Conservation (phyloP, 208 protist species). For the Acanthamoeba royreba region DNA sequence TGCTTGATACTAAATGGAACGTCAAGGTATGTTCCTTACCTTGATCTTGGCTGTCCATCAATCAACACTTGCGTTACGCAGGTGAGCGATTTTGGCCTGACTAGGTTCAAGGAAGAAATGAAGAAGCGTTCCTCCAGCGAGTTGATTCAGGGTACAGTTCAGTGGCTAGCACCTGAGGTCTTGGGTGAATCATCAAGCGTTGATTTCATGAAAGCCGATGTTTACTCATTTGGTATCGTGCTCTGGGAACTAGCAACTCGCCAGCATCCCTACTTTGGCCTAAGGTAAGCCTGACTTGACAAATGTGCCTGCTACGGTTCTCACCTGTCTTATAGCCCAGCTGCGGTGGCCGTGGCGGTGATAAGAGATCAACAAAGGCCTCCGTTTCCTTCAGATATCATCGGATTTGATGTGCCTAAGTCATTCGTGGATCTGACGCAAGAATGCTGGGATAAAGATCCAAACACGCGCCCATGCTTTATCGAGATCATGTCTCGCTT, state of each 20-base stretch:
- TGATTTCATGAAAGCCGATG: background rate
- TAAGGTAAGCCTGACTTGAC: background rate
- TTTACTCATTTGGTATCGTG: background rate
- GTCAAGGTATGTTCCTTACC: background rate
- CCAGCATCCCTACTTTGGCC: background rate
- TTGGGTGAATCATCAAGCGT: background rate
- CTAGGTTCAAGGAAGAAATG: background rate
- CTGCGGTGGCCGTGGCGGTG: background rate
- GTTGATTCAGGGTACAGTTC: background rate
- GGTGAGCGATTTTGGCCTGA: slow-evolving; percentile 22
- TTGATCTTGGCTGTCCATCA: too few relatives aligned
- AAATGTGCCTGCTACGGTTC: background rate
- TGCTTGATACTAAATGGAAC: background rate
- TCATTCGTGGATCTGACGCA: background rate
- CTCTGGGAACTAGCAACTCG: too few relatives aligned
- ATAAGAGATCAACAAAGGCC: background rate
- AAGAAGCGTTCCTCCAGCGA: background rate
- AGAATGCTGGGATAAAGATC: background rate
- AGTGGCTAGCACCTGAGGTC: background rate
- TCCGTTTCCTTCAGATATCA: background rate
- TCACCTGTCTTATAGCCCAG: background rate
- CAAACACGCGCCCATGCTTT: background rate
- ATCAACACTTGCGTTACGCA: too few relatives aligned
- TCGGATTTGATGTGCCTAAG: too few relatives aligned
- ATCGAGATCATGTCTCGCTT: background rate